Evolutionary conservation across 2,329 filamentous ascomycete genomes (phyloP).

Genomic region (Xenoacremonium recifei): DNA sequence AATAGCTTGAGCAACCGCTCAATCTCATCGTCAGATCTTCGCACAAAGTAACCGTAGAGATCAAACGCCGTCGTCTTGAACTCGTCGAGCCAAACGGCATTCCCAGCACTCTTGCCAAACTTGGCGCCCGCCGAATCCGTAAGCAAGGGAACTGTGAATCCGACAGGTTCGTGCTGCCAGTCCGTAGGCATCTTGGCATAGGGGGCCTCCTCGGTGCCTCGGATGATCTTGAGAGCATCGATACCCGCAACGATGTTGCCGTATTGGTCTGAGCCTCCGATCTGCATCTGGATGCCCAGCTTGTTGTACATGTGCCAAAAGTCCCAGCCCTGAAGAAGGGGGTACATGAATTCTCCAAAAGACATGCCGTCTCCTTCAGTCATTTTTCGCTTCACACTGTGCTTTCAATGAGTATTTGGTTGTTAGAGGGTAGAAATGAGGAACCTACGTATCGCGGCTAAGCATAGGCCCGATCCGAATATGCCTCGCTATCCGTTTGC

Average conservation of each 20-base stretch:
- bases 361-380: conserved; percentile 89
- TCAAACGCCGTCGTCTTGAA: conserved; percentile 81
- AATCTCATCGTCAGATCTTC: conserved; percentile 77
- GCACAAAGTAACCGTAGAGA: conserved; percentile 86
- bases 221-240: conserved; percentile 76
- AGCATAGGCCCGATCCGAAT: conserved; percentile 85
- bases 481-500: conserved; percentile 69
- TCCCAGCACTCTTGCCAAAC: conserved; percentile 92
- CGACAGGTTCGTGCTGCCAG: conserved; percentile 62
- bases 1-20: conserved; percentile 83
- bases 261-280: conserved; percentile 93
- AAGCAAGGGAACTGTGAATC: conserved; percentile 87
- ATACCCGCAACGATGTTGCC: conserved; percentile 93
- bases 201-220: conserved; percentile 53
- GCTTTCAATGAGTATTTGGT: too few relatives aligned
- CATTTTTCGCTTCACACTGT: conserved; percentile 74
- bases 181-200: conserved; percentile 36
- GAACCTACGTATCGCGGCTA: conserved; percentile 76
- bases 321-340: conserved; percentile 92
- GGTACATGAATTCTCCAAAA: conserved; percentile 89
- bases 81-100: conserved; percentile 88
- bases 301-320: conserved; percentile 83
- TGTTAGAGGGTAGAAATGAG: conserved; percentile 14
- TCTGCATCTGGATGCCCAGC: conserved; percentile 74
- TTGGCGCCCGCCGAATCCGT: conserved; percentile 85